phyloP scores from a whole-genome alignment of 73 alveolate species.

The Durusdinium trenchii region DNA sequence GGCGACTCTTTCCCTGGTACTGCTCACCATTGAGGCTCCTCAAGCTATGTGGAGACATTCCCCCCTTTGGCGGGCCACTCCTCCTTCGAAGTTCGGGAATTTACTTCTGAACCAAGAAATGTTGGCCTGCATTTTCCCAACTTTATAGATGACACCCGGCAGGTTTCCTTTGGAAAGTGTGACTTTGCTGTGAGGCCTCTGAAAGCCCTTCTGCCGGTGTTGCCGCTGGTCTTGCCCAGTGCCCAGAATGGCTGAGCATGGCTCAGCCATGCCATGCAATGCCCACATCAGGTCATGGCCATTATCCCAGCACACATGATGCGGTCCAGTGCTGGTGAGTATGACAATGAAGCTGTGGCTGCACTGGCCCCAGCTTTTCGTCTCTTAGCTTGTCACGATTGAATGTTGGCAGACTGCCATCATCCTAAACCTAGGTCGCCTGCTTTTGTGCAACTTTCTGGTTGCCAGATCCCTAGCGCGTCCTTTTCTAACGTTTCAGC shows the following conservation, averaged over 20 bases:
- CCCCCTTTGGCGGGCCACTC: too few relatives aligned
- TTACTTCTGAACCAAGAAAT: too few relatives aligned
- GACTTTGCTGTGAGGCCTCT: constrained; percentile 65
- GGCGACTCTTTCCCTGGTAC: constrained; percentile 69
- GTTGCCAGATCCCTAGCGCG: neutral
- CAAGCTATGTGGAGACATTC: too few relatives aligned
- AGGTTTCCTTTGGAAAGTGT: too few relatives aligned
- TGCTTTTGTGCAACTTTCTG: constrained; percentile 92
- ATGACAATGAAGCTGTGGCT: constrained; percentile 93
- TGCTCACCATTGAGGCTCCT: constrained; percentile 72
- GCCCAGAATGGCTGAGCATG: neutral
- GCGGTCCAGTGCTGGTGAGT: constrained; percentile 94
- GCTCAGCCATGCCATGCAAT: too few relatives aligned
- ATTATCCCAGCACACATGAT: constrained; percentile 92
- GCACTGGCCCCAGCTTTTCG: neutral
- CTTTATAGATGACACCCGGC: too few relatives aligned
- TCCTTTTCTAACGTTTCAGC: neutral
- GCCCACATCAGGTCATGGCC: constrained; percentile 90
- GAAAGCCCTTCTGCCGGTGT: constrained; percentile 78
- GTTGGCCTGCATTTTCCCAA: too few relatives aligned
- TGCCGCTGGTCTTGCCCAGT: constrained; percentile 49
- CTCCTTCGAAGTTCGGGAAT: too few relatives aligned
- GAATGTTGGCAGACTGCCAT: neutral
- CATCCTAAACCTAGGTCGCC: constrained; percentile 6
- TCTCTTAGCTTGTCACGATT: neutral